Evolutionary conservation across 192 early-diverging fungal species (phyloP), one percentile per base, ranked within the genome.

Genomic region (Glomus cerebriforme): DNA sequence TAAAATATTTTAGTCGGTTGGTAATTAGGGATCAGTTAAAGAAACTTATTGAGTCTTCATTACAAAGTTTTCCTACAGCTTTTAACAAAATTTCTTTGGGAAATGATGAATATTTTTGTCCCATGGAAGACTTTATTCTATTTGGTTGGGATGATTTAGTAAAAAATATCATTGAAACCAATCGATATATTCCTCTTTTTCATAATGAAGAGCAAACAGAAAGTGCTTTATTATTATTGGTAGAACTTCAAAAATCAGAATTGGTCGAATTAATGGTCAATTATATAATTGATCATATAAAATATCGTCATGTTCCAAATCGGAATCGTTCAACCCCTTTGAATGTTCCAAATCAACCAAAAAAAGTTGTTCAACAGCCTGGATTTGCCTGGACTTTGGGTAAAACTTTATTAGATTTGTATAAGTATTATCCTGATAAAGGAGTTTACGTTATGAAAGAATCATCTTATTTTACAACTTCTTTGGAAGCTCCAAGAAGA

Each of bases 161-260:
- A 37, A 39, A 39, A 37, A 37, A 17, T 12, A 10, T 68, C 24
- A 13, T 68, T 35, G 9, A 37, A 17, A 39, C 17, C 7, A 7
- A 39, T 22, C 32, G 35, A 43, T 68, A n/a, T 68, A 68, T 68
- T 68, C 66, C 66, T n/a, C 32, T 68, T 22, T 68, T 68, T 39
- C 66, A 68, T 43, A n/a, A 68, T 3, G 35, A 68, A 15, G 66
- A 68, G 3, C 17, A 35, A 39, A 39, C 66, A 22, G 66, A 68
- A 39, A 68, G 66, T 39, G 35, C 66, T 68, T 68, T 68, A 26
- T 32, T 35, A 37, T 68, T 68, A n/a, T 68, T 68, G 22, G 22
- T 68, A 24, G 34, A 68, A 22, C 66, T 68, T 68, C 66, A 68
- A 68, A 68, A 68, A 43, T 68, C 66, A 22, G 66, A 68, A 3